phyloP scores from a whole-genome alignment of 139 green algal genomes.

The Zygnema circumcarinatum region DNA sequence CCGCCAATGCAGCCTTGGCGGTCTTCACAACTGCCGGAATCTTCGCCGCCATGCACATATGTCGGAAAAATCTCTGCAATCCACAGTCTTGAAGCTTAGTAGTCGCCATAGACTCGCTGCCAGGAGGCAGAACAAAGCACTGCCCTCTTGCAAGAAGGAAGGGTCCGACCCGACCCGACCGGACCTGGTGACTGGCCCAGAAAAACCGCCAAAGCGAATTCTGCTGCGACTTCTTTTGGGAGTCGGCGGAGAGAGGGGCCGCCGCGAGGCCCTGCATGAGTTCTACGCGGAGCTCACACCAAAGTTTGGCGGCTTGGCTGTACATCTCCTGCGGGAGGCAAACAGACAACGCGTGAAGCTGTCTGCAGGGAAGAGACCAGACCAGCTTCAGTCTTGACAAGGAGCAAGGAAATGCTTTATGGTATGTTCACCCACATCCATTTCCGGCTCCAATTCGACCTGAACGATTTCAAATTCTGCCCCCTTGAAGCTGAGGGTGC shows the following conservation, averaged over 20 bases:
- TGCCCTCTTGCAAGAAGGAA: neutral
- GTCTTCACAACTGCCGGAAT: slow-evolving; percentile 71
- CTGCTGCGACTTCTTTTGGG: neutral
- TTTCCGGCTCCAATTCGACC: slow-evolving; percentile 30
- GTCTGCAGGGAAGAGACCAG: neutral
- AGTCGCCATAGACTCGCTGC: neutral
- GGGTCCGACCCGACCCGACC: too few relatives aligned
- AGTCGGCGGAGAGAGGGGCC: neutral
- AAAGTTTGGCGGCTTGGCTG: slow-evolving; percentile 44
- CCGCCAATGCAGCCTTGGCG: slow-evolving; percentile 69
- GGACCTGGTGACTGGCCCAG: slow-evolving; percentile 59
- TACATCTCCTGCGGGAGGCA: slow-evolving; percentile 50
- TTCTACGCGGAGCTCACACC: slow-evolving; percentile 54
- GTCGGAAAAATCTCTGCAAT: slow-evolving; percentile 78
- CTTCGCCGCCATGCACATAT: slow-evolving; percentile 75
- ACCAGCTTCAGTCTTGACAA: neutral
- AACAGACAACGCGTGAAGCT: neutral
- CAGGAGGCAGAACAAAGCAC: neutral
- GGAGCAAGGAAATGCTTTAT: slow-evolving; percentile 3
- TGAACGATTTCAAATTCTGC: slow-evolving; percentile 78
- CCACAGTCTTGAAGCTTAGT: neutral
- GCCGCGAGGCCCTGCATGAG: slow-evolving; percentile 23
- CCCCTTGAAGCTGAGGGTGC: slow-evolving; percentile 78
- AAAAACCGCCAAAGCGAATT: slow-evolving; percentile 49
- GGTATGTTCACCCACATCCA: slow-evolving; percentile 35